A percentile compares a stretch with the other conserved stretches of the same genome.
Evolutionary conservation across 441 rosid genomes (phyloP).

Genomic region (Pelargonium fulgidum): DNA sequence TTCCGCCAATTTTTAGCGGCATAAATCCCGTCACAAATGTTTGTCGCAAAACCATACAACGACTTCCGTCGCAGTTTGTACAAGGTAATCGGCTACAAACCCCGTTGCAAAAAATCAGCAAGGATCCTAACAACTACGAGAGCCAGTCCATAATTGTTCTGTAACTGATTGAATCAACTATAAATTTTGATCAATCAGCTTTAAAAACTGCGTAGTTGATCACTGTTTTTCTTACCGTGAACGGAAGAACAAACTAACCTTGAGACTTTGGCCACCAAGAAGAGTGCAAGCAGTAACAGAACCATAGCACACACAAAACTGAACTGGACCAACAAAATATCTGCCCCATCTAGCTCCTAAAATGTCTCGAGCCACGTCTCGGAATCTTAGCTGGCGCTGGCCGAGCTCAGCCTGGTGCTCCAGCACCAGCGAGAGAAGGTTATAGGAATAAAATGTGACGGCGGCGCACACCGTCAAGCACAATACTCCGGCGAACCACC

Average conservation of each 20-base stretch:
- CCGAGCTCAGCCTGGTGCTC: constrained; percentile 33
- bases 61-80: too few relatives aligned
- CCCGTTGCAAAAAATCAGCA: too few relatives aligned
- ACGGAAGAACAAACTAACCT: constrained; percentile 26
- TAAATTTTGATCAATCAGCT: too few relatives aligned
- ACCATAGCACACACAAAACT: constrained; percentile 45
- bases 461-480: constrained; percentile 22
- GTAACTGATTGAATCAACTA: too few relatives aligned
- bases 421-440: constrained; percentile 34
- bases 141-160: too few relatives aligned
- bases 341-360: constrained; percentile 49
- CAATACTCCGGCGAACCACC: constrained; percentile 28
- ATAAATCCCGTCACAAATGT: background rate
- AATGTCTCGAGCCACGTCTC: constrained; percentile 33
- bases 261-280: constrained; percentile 52
- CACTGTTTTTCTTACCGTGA: background rate
- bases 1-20: background rate
- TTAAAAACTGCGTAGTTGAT: too few relatives aligned
- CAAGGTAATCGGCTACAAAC: too few relatives aligned
- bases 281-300: constrained; percentile 36
- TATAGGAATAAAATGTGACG: constrained; percentile 33
- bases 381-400: constrained; percentile 31
- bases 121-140: too few relatives aligned
- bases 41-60: too few relatives aligned
- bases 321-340: constrained; percentile 51